Evolutionary conservation across 495 filamentous ascomycete genomes (phyloP).

Genomic region (Hypoxylon cercidicola): DNA sequence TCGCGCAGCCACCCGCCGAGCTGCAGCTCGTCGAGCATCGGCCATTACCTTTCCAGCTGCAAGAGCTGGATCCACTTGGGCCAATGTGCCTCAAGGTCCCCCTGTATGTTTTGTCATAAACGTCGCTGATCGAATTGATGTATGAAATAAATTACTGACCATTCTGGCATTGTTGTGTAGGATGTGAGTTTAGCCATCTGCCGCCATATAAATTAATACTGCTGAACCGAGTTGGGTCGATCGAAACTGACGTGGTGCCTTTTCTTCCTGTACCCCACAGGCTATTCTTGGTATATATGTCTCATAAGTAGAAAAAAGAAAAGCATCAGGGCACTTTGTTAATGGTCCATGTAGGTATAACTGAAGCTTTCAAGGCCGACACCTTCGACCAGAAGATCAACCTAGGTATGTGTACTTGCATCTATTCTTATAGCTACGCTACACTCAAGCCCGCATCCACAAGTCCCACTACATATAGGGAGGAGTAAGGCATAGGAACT

Average conservation of each 20-base stretch:
- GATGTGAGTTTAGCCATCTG: constrained; percentile 65
- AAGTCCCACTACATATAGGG: background rate
- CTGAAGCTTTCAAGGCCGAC: constrained; percentile 98
- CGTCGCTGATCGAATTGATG: constrained; percentile 9
- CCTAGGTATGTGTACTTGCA: constrained; percentile 70
- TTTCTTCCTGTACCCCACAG: constrained; percentile 53
- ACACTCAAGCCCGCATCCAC: background rate
- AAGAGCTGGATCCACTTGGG: constrained; percentile 84
- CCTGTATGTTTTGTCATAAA: constrained; percentile 72
- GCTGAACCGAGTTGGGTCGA: background rate
- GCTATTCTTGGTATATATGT: constrained; percentile 76
- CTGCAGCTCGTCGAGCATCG: constrained; percentile 47
- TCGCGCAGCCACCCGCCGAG: constrained; percentile 45
- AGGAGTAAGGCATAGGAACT: constrained; percentile 31
- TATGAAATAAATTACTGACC: constrained; percentile 39
- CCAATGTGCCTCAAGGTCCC: constrained; percentile 89
- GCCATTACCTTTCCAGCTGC: constrained; percentile 60
- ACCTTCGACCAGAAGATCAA: constrained; percentile 94
- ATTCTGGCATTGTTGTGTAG: constrained; percentile 45
- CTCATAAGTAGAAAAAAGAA: constrained; percentile 10
- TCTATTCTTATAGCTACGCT: background rate
- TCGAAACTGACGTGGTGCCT: constrained; percentile 24
- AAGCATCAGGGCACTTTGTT: constrained; percentile 14
- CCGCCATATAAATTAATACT: constrained; percentile 1
- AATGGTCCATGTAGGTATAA: constrained; percentile 72